Conservation (phyloP, 139 green algal genomes). For the Micractinium sp. region DNA sequence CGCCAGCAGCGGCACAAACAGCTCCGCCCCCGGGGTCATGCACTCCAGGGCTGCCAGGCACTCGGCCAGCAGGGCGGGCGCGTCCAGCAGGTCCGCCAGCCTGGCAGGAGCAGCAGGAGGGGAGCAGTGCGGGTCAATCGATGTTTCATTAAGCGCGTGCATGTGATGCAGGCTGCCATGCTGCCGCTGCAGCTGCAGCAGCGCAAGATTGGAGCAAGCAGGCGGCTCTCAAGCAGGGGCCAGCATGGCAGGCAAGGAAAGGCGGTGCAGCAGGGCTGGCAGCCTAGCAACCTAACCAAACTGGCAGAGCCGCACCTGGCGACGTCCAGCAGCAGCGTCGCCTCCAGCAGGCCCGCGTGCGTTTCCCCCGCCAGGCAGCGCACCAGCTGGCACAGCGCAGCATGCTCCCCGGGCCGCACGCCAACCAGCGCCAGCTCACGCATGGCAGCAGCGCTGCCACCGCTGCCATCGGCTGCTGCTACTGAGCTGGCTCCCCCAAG, state of each 20-base stretch:
- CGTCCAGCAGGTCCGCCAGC: slow-evolving; percentile 28
- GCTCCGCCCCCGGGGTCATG: not conserved
- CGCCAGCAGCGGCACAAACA: slow-evolving; percentile 17
- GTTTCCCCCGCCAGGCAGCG: slow-evolving; percentile 11
- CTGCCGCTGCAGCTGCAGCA: not conserved
- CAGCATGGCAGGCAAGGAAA: not conserved
- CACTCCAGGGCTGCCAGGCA: not conserved
- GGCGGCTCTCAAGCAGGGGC: not conserved
- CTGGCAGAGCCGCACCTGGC: not conserved
- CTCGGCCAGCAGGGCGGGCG: slow-evolving; percentile 11
- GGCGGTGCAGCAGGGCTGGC: too few relatives aligned
- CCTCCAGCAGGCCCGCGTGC: slow-evolving; percentile 19
- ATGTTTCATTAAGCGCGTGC: not conserved
- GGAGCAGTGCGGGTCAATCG: not conserved
- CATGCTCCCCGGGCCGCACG: slow-evolving; percentile 3
- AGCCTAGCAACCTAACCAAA: not conserved
- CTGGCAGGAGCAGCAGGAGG: not conserved
- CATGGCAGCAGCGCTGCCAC: not conserved
- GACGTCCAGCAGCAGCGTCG: slow-evolving; percentile 1
- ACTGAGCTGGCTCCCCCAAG: not conserved
- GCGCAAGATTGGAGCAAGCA: not conserved
- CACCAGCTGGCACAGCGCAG: slow-evolving; percentile 19
- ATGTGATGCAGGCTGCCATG: not conserved
- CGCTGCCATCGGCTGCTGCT: not conserved
- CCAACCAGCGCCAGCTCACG: not conserved